phyloP scores from a whole-genome alignment of 2,329 filamentous ascomycete genomes.

The Aspergillus thermomutatus region DNA sequence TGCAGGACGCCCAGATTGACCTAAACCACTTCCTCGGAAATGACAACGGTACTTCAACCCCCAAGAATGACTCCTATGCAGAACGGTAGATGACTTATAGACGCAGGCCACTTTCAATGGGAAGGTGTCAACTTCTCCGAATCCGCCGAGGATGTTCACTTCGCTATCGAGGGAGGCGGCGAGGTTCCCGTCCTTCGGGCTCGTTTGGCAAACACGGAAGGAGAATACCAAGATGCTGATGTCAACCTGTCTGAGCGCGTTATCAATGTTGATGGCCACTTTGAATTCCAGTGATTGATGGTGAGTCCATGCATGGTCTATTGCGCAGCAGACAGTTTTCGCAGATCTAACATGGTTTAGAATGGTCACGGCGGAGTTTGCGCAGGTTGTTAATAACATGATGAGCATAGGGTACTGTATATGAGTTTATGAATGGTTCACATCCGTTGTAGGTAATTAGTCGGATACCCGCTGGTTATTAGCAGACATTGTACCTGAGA shows the following conservation, averaged over 20 bases:
- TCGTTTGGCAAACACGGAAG: constrained; percentile 1
- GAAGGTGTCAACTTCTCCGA: constrained; percentile 11
- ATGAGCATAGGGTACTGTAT: not conserved
- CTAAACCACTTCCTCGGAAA: constrained; percentile 17
- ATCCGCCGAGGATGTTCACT: constrained; percentile 8
- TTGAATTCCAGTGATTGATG: constrained; percentile 1
- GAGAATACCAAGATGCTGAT: not conserved
- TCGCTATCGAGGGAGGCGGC: constrained; percentile 14
- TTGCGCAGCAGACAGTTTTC: not conserved
- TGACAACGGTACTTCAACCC: constrained; percentile 8
- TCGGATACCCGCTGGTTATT: too few species aligned
- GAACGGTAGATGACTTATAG: not conserved
- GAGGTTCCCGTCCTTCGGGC: constrained; percentile 18
- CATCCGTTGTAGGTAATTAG: too few species aligned
- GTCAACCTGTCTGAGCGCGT: constrained; percentile 19
- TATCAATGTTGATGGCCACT: constrained; percentile 1
- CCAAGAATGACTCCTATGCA: not conserved
- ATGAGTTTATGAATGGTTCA: not conserved
- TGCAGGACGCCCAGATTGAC: constrained; percentile 7
- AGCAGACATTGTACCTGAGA: too few species aligned
- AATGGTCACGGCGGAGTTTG: not conserved
- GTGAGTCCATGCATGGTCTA: not conserved
- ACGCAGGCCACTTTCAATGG: constrained; percentile 17
- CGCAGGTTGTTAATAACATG: not conserved
- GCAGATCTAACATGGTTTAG: not conserved